Conservation (phyloP, 805 yeast genomes). For the Torulaspora franciscae region DNA sequence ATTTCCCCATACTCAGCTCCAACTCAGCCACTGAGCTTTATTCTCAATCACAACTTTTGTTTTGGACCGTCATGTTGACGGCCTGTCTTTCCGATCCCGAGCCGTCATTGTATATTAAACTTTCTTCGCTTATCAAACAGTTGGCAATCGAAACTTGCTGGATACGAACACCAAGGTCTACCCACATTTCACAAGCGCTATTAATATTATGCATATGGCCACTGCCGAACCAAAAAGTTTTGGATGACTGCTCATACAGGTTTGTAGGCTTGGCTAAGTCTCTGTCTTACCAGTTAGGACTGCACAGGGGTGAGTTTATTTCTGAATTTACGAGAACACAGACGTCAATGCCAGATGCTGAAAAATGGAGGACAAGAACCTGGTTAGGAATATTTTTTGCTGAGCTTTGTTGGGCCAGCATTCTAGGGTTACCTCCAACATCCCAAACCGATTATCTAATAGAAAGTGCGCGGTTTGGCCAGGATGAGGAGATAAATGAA, state of each 20-base stretch:
- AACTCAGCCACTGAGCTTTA: conserved; percentile 69
- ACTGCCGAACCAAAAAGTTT: conserved; percentile 81
- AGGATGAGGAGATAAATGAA: conserved; percentile 22
- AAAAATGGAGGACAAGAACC: conserved; percentile 87
- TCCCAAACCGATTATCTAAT: conserved; percentile 76
- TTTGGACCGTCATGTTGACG: conserved; percentile 87
- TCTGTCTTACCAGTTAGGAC: conserved; percentile 77
- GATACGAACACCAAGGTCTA: conserved; percentile 88
- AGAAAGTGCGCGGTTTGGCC: conserved; percentile 71
- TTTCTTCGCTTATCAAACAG: conserved; percentile 75
- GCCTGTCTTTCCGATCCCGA: conserved; percentile 85
- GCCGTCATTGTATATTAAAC: conserved; percentile 69
- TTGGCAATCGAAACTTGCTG: conserved; percentile 89
- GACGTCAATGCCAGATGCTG: conserved; percentile 83
- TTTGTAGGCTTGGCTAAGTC: conserved; percentile 84
- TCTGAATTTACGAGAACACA: conserved; percentile 88
- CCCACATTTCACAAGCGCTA: conserved; percentile 88
- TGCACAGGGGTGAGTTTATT: conserved; percentile 88
- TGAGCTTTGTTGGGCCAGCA: conserved; percentile 88
- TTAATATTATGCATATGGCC: conserved; percentile 89
- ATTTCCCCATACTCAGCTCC: conserved; percentile 72
- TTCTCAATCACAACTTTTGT: conserved; percentile 74
- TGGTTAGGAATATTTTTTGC: conserved; percentile 87
- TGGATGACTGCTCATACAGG: conserved; percentile 87
- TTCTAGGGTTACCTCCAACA: conserved; percentile 82